phyloP scores from a whole-genome alignment of 768 basidiomycete species.

The Imleria badia region DNA sequence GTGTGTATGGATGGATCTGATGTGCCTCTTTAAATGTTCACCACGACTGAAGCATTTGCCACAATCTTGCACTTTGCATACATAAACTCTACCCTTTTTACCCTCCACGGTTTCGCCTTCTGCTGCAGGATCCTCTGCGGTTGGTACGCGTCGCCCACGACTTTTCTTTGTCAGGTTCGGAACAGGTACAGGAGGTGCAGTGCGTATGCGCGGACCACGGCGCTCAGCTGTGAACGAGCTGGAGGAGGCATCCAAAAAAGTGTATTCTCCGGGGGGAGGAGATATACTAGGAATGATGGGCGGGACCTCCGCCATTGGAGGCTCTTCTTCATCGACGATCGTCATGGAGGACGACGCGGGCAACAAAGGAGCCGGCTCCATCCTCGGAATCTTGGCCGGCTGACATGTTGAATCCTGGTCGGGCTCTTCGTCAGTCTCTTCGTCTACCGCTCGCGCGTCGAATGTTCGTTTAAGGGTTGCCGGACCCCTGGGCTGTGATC shows the following conservation, averaged over 20 bases:
- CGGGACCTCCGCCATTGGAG: conserved; percentile 4
- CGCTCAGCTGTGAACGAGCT: conserved; percentile 39
- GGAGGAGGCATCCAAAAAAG: conserved; percentile 35
- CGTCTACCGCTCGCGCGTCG: conserved; percentile 35
- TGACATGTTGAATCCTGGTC: conserved; percentile 20
- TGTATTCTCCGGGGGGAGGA: conserved; percentile 34
- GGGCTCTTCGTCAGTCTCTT: conserved; percentile 35
- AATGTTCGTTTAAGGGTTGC: conserved; percentile 33
- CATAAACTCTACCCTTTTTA: conserved; percentile 42
- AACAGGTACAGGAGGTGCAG: conserved; percentile 64
- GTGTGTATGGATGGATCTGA: conserved; percentile 71
- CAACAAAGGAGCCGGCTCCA: conserved; percentile 24
- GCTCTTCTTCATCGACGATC: conserved; percentile 27
- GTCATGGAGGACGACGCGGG: conserved; percentile 30
- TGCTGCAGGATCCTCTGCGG: conserved; percentile 30
- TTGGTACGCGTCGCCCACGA: conserved; percentile 75
- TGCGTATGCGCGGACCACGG: conserved; percentile 50
- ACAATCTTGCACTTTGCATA: conserved; percentile 68
- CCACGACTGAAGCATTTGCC: conserved; percentile 72
- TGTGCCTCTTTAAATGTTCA: conserved; percentile 76
- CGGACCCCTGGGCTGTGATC: conserved; percentile 11
- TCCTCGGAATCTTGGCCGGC: conserved; percentile 31
- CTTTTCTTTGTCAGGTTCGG: conserved; percentile 81
- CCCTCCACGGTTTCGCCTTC: conserved; percentile 30
- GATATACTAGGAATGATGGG: conserved; percentile 17